Conservation (phyloP, 2,329 filamentous ascomycete genomes). For the Trichoderma sp. region DNA sequence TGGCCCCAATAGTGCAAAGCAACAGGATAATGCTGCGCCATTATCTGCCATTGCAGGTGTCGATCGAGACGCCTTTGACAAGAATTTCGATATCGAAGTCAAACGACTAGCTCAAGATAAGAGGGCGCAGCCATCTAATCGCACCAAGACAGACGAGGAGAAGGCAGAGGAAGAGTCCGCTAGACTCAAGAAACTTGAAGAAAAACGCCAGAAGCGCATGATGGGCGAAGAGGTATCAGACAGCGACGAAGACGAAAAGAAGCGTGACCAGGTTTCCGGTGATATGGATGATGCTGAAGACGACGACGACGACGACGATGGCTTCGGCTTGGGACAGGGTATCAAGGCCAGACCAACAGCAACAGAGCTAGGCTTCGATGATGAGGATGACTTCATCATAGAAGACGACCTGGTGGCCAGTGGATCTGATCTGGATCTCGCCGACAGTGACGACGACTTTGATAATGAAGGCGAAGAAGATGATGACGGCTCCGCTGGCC, state of each 20-base stretch:
- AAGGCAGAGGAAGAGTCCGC: constrained; percentile 72
- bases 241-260: constrained; percentile 49
- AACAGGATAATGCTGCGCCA: constrained; percentile 26
- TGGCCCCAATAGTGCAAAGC: constrained; percentile 39
- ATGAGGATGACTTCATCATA: constrained; percentile 90
- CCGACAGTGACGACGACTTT: constrained; percentile 52
- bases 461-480: constrained; percentile 44
- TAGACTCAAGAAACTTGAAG: constrained; percentile 75
- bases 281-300: constrained; percentile 34
- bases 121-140: constrained; percentile 77
- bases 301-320: constrained; percentile 48
- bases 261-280: constrained; percentile 34
- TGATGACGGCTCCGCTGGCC: constrained; percentile 38
- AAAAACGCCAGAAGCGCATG: constrained; percentile 82
- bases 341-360: constrained; percentile 56
- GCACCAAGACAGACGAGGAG: constrained; percentile 90
- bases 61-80: constrained; percentile 68
- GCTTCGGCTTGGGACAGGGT: constrained; percentile 59
- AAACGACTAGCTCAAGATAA: constrained; percentile 81
- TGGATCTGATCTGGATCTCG: constrained; percentile 65
- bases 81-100: constrained; percentile 81
- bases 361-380: constrained; percentile 71
- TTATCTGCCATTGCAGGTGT: constrained; percentile 45
- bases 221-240: constrained; percentile 70
- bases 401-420: constrained; percentile 86